A percentile compares a stretch with the other conserved stretches of the same genome.
phyloP scores from a whole-genome alignment of 495 filamentous ascomycete genomes.

The Aspergillus avenaceus region DNA sequence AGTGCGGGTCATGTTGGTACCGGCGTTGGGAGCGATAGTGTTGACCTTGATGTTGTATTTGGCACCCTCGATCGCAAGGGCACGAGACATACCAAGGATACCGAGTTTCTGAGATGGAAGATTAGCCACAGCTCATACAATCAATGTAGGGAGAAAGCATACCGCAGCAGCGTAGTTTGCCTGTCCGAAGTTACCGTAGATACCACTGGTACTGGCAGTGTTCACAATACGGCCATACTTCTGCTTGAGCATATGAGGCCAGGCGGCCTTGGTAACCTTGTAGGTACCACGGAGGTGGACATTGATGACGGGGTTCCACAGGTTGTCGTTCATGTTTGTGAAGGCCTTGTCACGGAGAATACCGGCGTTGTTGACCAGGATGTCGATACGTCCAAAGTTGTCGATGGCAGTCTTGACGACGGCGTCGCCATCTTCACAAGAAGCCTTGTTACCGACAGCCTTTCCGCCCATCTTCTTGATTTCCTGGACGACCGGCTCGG shows the following conservation, averaged over 20 bases:
- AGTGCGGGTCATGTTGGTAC: constrained; percentile 90
- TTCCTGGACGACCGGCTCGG: constrained; percentile 87
- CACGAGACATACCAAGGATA: constrained; percentile 91
- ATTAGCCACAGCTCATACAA: constrained; percentile 10
- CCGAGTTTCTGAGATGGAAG: constrained; percentile 59
- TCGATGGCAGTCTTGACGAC: constrained; percentile 94
- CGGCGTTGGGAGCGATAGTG: constrained; percentile 96
- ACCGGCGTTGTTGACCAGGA: constrained; percentile 95
- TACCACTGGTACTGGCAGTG: constrained; percentile 93
- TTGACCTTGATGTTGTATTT: constrained; percentile 99
- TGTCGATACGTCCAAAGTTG: constrained; percentile 87
- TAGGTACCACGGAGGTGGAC: constrained; percentile 95
- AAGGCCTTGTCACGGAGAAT: constrained; percentile 98
- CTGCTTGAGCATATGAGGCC: constrained; percentile 97
- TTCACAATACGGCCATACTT: constrained; percentile 97
- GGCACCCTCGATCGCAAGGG: constrained; percentile 85
- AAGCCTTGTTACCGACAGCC: constrained; percentile 90
- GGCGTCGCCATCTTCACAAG: constrained; percentile 87
- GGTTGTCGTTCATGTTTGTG: constrained; percentile 90
- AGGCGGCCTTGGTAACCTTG: constrained; percentile 95
- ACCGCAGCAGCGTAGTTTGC: constrained; percentile 94
- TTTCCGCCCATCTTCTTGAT: constrained; percentile 87
- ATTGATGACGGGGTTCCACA: constrained; percentile 88
- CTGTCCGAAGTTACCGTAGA: constrained; percentile 99
- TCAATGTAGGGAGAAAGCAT: constrained; percentile 28